Evolutionary conservation across 2,329 filamentous ascomycete species (phyloP).

Genomic region (Lecanosticta acicola): DNA sequence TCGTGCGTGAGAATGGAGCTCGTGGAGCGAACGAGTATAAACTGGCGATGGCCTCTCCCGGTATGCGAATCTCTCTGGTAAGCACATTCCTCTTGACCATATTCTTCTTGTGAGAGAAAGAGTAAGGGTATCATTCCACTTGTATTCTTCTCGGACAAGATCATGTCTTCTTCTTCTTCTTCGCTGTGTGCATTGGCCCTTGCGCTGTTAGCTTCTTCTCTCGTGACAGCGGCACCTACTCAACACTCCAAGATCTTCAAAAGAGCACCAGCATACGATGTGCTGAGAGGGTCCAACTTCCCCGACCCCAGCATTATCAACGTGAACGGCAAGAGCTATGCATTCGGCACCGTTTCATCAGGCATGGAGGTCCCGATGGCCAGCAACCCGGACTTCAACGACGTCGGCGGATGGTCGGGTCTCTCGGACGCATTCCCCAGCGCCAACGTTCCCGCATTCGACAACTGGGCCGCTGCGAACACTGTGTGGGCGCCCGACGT

Average conservation of each 20-base stretch:
- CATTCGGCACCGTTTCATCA: conserved; percentile 42
- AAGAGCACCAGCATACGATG: conserved; percentile 11
- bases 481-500: conserved; percentile 57
- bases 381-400: conserved; percentile 41
- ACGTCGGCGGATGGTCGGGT: conserved; percentile 37
- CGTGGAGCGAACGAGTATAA: too few species aligned
- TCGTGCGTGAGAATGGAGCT: too few species aligned
- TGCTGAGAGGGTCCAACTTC: conserved; percentile 40
- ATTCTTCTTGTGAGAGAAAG: too few species aligned
- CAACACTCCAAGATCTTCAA: background rate
- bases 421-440: conserved; percentile 48
- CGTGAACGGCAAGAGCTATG: conserved; percentile 48
- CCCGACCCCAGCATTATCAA: conserved; percentile 50
- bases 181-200: background rate
- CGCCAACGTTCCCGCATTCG: conserved; percentile 17
- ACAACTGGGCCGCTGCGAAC: conserved; percentile 8
- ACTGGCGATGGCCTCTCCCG: too few species aligned
- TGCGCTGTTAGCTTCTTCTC: background rate
- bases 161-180: background rate
- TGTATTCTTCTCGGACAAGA: background rate
- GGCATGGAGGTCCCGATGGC: conserved; percentile 48
- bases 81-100: too few species aligned
- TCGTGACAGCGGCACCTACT: background rate
- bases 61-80: too few species aligned
- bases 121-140: background rate